Evolutionary conservation across 2,329 filamentous ascomycete genomes (phyloP).

Genomic region (Keithomyces neogunnii): DNA sequence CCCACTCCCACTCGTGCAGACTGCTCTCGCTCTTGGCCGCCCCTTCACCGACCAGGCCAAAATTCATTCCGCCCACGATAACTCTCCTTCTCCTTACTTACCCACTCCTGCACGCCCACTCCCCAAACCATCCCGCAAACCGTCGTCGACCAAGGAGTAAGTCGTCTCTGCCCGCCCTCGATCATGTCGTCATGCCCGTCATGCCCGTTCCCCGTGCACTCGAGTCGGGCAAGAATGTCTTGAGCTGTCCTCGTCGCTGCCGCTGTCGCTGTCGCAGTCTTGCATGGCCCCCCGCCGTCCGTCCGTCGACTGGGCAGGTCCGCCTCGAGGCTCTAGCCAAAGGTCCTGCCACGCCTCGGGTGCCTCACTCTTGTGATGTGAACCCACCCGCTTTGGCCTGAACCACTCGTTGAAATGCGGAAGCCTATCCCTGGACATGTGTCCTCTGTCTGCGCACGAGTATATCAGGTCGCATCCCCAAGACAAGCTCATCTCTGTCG

Average conservation of each 20-base stretch:
- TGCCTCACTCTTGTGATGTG: neutral
- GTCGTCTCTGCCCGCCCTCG: conserved; percentile 3
- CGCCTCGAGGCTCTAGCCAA: neutral
- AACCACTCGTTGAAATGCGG: conserved; percentile 9
- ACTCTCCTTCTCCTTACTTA: conserved; percentile 8
- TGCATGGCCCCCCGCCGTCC: neutral
- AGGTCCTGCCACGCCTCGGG: neutral
- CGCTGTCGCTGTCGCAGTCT: neutral
- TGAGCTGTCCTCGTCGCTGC: neutral
- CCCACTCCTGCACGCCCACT: conserved; percentile 8
- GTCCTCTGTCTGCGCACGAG: conserved; percentile 14
- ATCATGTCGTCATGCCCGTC: conserved; percentile 1
- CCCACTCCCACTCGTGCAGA: neutral
- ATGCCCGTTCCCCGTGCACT: neutral
- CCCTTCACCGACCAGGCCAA: conserved; percentile 5
- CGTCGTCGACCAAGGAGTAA: conserved; percentile 12
- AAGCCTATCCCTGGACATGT: conserved; percentile 14
- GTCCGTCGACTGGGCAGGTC: neutral
- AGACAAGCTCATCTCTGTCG: neutral
- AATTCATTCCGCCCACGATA: conserved; percentile 7
- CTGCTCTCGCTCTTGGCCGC: neutral
- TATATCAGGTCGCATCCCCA: conserved; percentile 8
- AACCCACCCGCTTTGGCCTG: conserved; percentile 6
- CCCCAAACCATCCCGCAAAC: conserved; percentile 6
- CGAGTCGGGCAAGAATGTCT: neutral